Base-by-base conservation (phyloP, 352 stramenopile genomes). In the Phytophthora megakarya region DNA sequence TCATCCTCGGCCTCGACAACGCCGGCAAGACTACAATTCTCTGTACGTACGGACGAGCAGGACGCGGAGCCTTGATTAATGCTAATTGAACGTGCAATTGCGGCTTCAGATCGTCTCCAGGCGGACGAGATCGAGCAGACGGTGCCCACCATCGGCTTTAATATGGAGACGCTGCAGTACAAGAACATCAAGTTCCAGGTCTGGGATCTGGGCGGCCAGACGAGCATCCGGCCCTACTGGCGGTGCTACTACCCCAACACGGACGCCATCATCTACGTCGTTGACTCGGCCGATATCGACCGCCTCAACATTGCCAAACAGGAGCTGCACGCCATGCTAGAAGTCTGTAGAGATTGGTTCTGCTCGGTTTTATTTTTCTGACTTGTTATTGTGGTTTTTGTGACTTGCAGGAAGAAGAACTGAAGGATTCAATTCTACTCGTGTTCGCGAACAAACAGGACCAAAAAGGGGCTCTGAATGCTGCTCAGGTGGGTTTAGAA, bases 361-460 rank as follows among this genome's bases (percentile, higher is more conserved):
- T n/a, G n/a, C n/a, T n/a, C n/a, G n/a, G n/a, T 39, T 62, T 30
- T 37, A 45, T 30, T 26, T 6, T 54, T 33, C 30, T 68, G 16
- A 58, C 13, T 52, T 47, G 4, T 53, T 58, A 5, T 30, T 30
- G 8, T 49, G 54, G 18, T 16, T 47, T 39, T 5, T 35, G 40
- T 53, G 3, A 4, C 44, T 21, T 64, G 32, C 71, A 97, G 84
- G 97, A 99, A 70, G 98, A 99, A 59, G 97, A 99, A 75, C 81
- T 99, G 15, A 97, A 98, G 60, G 97, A 99, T 76, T 96, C 97
- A 25, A 99, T 99, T 72, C 75, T 99, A 65, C 76, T 99, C 32
- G 97, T 99, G 13, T 99, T 99, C 84, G 98, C 98, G 26, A 99
- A 99, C 80, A 99, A 99, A 70, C 98, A 99, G 77, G 97, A 99